Conservation (phyloP, 2,329 filamentous ascomycete genomes). For the Neonectria magnoliae region DNA sequence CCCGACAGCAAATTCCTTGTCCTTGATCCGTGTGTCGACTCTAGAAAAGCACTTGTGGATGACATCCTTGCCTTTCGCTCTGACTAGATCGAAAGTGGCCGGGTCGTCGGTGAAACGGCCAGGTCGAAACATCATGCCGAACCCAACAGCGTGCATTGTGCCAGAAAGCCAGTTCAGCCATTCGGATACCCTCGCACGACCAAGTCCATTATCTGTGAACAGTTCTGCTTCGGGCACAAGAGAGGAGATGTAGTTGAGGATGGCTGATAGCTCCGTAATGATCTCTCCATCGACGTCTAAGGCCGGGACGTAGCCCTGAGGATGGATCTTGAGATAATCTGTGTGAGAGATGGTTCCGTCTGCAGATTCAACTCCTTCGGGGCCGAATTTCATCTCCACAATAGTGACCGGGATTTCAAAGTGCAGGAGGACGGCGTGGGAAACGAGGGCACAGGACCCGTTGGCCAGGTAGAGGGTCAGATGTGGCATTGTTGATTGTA, state of each 20-base stretch:
- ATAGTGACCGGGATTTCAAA: constrained; percentile 40
- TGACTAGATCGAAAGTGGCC: background rate
- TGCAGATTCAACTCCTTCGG: constrained; percentile 35
- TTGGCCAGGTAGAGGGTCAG: constrained; percentile 44
- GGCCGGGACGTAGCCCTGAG: constrained; percentile 45
- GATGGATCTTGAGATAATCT: constrained; percentile 45
- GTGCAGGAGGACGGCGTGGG: constrained; percentile 45
- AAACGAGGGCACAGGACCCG: constrained; percentile 44
- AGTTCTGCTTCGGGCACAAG: constrained; percentile 34
- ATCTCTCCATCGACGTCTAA: constrained; percentile 42
- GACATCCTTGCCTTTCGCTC: background rate
- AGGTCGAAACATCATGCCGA: constrained; percentile 40
- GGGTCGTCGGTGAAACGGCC: constrained; percentile 40
- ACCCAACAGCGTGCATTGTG: constrained; percentile 45
- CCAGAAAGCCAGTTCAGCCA: constrained; percentile 49
- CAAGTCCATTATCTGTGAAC: constrained; percentile 30
- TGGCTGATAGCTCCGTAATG: constrained; percentile 48
- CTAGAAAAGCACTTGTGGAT: constrained; percentile 14
- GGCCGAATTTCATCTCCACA: constrained; percentile 32
- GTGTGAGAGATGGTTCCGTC: constrained; percentile 46
- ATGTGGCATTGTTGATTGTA: constrained; percentile 26
- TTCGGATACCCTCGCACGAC: constrained; percentile 41
- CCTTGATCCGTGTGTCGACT: constrained; percentile 10
- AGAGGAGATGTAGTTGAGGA: constrained; percentile 46
- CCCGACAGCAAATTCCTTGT: constrained; percentile 14